Evolutionary conservation across 805 yeast species (phyloP).

Genomic region (Saturnispora bothae): DNA sequence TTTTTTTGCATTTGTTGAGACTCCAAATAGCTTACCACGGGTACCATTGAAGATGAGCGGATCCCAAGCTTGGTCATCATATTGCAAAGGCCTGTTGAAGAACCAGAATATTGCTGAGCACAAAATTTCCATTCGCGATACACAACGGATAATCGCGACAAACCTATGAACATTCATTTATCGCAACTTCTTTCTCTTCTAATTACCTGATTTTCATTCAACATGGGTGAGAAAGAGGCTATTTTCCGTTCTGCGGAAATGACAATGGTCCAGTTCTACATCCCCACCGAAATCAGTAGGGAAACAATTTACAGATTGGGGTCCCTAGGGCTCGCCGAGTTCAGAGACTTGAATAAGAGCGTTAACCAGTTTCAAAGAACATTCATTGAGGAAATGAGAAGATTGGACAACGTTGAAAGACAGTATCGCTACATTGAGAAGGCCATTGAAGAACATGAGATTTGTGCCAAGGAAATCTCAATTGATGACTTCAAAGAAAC

Average conservation of each 20-base stretch:
- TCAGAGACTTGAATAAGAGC: conserved; percentile 78
- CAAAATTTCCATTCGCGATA: no score
- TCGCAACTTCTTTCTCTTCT: background rate
- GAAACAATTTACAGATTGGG: conserved; percentile 84
- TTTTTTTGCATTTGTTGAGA: background rate
- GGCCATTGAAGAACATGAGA: conserved; percentile 34
- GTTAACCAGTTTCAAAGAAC: conserved; percentile 84
- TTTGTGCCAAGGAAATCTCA: conserved; percentile 17
- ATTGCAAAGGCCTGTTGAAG: background rate
- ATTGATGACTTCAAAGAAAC: conserved; percentile 16
- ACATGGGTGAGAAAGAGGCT: conserved; percentile 17
- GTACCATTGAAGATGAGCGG: background rate
- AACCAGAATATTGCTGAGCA: background rate
- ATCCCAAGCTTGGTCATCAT: background rate
- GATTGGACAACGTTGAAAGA: conserved; percentile 78
- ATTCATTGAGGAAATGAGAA: conserved; percentile 79
- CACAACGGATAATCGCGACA: background rate
- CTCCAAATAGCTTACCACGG: background rate
- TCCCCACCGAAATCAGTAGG: conserved; percentile 83
- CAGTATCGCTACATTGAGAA: conserved; percentile 53
- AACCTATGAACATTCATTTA: background rate
- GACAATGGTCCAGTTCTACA: conserved; percentile 85
- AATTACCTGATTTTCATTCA: background rate
- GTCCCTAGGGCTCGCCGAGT: conserved; percentile 74
- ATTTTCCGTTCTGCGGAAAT: conserved; percentile 78